These are phyloP conservation scores for Aaosphaeria arxii DNA, from an alignment of 2,329 filamentous ascomycete species.

Conservation along the genomic window DNA sequence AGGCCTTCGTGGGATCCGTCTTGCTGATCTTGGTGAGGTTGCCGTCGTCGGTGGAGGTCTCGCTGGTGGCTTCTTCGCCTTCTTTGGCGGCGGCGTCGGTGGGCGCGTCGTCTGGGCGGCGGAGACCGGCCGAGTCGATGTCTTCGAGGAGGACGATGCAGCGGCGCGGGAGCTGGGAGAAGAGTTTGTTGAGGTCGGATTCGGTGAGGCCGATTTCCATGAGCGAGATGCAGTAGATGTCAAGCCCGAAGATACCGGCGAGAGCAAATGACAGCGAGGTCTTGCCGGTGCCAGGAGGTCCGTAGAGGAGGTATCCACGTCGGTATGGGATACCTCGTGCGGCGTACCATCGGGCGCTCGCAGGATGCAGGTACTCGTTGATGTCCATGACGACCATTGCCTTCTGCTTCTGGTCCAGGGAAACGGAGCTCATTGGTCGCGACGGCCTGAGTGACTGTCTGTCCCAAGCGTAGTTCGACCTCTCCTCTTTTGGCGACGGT, in stretches of 20 bases:
- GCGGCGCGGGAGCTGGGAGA: conserved; percentile 41
- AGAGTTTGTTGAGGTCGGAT: conserved; percentile 52
- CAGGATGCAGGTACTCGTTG: conserved; percentile 73
- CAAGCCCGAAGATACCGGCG: conserved; percentile 47
- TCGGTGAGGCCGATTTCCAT: conserved; percentile 72
- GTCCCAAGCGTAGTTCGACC: conserved; percentile 36
- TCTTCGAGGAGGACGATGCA: conserved; percentile 49
- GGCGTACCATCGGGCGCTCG: conserved; percentile 75
- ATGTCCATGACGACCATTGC: conserved; percentile 66
- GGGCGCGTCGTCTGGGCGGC: conserved; percentile 29
- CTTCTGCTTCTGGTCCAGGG: conserved; percentile 68
- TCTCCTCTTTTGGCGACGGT: conserved; percentile 41
- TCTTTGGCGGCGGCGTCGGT: conserved; percentile 3
- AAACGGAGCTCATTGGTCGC: conserved; percentile 71
- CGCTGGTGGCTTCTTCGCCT: conserved; percentile 9
- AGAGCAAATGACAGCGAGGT: conserved; percentile 46
- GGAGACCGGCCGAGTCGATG: conserved; percentile 47
- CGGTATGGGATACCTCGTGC: conserved; percentile 83
- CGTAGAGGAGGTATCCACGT: conserved; percentile 77
- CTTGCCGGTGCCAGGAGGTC: conserved; percentile 78
- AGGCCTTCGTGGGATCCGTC: conserved; percentile 5
- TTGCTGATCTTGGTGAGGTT: conserved; percentile 12
- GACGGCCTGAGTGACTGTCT: conserved; percentile 56
- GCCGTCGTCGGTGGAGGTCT: conserved; percentile 9
- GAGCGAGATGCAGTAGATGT: conserved; percentile 46